Conservation (phyloP, 345 rosid species). For the Eucalyptus regnans region DNA sequence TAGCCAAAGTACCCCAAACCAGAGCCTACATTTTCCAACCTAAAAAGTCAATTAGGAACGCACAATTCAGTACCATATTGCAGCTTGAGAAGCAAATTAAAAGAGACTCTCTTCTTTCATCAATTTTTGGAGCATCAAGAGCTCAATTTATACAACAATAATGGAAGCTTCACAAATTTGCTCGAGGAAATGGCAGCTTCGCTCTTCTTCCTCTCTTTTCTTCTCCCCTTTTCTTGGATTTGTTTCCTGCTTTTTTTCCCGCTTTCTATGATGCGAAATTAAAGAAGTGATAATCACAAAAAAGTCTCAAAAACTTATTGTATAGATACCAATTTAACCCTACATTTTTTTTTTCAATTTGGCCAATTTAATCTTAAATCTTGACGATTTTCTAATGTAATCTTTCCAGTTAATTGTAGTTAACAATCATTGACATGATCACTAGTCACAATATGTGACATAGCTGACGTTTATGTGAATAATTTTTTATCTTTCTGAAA, state of each 20-base stretch:
- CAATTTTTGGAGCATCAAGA: not conserved
- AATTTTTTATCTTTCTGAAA: not conserved
- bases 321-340: not conserved
- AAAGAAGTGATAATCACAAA: not conserved
- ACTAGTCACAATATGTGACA: rapidly evolving
- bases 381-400: not conserved
- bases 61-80: not conserved
- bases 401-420: not conserved
- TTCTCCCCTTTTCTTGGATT: not conserved
- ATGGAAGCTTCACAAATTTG: not conserved
- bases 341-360: not conserved
- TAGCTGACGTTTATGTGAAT: rapidly evolving
- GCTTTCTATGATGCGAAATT: not conserved
- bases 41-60: not conserved
- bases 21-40: not conserved
- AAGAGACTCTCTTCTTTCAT: not conserved
- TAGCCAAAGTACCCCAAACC: not conserved
- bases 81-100: not conserved
- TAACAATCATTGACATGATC: not conserved
- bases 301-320: not conserved
- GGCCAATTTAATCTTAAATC: not conserved
- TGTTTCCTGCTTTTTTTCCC: not conserved
- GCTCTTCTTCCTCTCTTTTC: not conserved
- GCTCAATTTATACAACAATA: not conserved
- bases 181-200: not conserved